Conservation (phyloP, 352 stramenopile genomes). For the Pythium sp. region DNA sequence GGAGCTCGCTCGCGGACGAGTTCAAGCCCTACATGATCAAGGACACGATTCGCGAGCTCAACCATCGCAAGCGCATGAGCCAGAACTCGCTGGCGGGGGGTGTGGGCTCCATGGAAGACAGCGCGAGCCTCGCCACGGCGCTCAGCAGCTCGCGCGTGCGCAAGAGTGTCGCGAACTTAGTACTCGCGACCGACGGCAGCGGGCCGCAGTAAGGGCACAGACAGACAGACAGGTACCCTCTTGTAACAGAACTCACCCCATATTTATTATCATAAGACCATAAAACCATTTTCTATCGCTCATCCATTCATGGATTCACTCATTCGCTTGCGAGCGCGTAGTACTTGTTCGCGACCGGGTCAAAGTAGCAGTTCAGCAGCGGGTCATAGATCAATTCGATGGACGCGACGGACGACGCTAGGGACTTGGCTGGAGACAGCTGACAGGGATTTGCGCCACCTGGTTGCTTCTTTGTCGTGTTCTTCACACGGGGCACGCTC, state of each 20-base stretch:
- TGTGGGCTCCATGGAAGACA: background rate
- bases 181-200: conserved; percentile 12
- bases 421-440: background rate
- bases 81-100: conserved; percentile 13
- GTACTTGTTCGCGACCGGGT: conserved; percentile 82
- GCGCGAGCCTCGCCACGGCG: background rate
- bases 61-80: conserved; percentile 32
- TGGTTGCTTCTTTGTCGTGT: background rate
- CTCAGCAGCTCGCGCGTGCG: conserved; percentile 13
- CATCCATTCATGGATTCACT: background rate
- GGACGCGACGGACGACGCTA: background rate
- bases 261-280: conserved; percentile 34
- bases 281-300: background rate
- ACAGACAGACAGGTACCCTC: too few species aligned
- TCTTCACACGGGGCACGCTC: background rate
- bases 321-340: conserved; percentile 49
- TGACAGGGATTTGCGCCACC: background rate
- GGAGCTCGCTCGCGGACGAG: conserved; percentile 69
- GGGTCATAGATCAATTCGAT: conserved; percentile 86
- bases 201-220: conserved; percentile 2
- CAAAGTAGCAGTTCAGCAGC: conserved; percentile 81
- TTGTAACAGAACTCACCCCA: conserved; percentile 3
- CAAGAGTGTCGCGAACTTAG: conserved; percentile 15
- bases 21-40: conserved; percentile 88
- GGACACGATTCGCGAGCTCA: conserved; percentile 61